These are phyloP conservation scores for Populus davidiana DNA, from an alignment of 345 rosid species.

Conservation along the genomic window DNA sequence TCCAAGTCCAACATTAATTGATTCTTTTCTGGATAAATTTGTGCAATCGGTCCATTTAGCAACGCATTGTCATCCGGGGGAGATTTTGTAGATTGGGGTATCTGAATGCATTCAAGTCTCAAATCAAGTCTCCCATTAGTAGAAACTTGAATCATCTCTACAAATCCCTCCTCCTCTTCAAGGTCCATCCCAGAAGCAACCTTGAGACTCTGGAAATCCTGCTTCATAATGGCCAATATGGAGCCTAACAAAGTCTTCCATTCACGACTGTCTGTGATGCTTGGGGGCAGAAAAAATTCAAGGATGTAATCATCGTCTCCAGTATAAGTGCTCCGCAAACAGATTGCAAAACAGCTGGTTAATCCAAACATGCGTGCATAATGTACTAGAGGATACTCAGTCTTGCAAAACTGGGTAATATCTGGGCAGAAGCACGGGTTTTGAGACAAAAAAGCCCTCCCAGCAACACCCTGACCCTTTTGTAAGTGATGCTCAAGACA, in stretches of 20 bases:
- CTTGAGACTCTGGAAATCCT: conserved; percentile 68
- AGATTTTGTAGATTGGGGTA: conserved; percentile 38
- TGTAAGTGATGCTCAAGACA: conserved; percentile 95
- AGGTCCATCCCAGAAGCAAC: conserved; percentile 68
- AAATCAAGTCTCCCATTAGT: conserved; percentile 42
- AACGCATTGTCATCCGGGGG: conserved; percentile 22
- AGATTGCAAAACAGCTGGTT: conserved; percentile 71
- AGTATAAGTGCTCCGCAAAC: conserved; percentile 67
- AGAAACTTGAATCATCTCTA: conserved; percentile 63
- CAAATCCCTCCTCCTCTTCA: conserved; percentile 48
- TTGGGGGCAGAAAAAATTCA: conserved; percentile 80
- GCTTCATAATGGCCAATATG: conserved; percentile 70
- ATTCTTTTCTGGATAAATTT: conserved; percentile 32
- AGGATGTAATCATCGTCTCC: conserved; percentile 85
- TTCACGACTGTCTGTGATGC: conserved; percentile 37
- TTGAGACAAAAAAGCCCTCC: conserved; percentile 74
- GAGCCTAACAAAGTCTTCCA: conserved; percentile 62
- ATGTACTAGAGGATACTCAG: conserved; percentile 89
- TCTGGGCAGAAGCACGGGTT: conserved; percentile 71
- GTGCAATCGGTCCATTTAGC: conserved; percentile 23
- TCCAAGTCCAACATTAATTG: conserved; percentile 36
- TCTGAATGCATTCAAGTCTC: conserved; percentile 42
- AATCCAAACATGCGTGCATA: conserved; percentile 89
- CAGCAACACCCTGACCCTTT: conserved; percentile 92
- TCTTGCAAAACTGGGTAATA: conserved; percentile 71